Conservation (phyloP, 352 stramenopile genomes). For the Pythium chondricola region DNA sequence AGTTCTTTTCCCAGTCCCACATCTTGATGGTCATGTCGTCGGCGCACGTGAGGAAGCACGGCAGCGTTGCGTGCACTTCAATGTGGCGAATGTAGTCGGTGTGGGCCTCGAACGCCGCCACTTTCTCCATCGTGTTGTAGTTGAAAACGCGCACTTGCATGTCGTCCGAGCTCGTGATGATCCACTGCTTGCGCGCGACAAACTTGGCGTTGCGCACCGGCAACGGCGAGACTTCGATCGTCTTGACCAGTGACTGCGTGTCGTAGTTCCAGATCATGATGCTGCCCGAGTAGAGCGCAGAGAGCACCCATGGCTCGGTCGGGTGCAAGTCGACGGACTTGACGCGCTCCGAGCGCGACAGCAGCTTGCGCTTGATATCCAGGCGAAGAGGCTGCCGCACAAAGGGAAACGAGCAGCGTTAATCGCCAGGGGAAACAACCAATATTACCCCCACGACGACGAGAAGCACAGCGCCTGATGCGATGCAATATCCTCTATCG, state of each 20-base stretch:
- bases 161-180: slow-evolving; percentile 94
- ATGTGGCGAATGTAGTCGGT: slow-evolving; percentile 98
- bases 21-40: slow-evolving; percentile 99
- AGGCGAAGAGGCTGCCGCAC: slow-evolving; percentile 55
- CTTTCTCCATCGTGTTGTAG: slow-evolving; percentile 99
- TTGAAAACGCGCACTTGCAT: slow-evolving; percentile 98
- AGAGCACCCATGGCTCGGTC: slow-evolving; percentile 96
- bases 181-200: slow-evolving; percentile 97
- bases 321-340: slow-evolving; percentile 99
- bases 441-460: too few species aligned
- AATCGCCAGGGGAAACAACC: too few species aligned
- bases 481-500: slow-evolving; percentile 1
- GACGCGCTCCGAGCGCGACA: slow-evolving; percentile 94
- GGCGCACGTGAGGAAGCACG: slow-evolving; percentile 93
- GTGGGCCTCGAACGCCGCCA: slow-evolving; percentile 93
- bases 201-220: slow-evolving; percentile 94
- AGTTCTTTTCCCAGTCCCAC: slow-evolving; percentile 96
- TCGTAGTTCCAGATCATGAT: slow-evolving; percentile 99
- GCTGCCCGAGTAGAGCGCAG: slow-evolving; percentile 96
- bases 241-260: slow-evolving; percentile 93
- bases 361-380: slow-evolving; percentile 93
- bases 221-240: slow-evolving; percentile 95
- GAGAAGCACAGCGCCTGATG: not conserved
- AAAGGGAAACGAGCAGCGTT: too few species aligned
- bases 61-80: slow-evolving; percentile 95